Evolutionary conservation across 2,329 filamentous ascomycete genomes (phyloP).

Genomic region (Aphanoascus verrucosus): DNA sequence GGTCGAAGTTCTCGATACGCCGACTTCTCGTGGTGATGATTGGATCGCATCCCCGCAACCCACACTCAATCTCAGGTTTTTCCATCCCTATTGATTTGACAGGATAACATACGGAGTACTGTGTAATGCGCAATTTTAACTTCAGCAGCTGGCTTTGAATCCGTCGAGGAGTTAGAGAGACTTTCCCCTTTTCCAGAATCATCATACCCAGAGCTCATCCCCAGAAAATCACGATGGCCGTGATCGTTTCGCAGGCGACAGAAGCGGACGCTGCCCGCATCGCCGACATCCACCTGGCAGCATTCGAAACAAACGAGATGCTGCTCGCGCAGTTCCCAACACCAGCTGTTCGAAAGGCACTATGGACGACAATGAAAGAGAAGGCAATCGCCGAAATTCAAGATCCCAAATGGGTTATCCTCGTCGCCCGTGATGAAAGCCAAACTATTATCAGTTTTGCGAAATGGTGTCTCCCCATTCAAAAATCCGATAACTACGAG

Average conservation of each 20-base stretch:
- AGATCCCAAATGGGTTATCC: slow-evolving; percentile 15
- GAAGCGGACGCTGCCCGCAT: slow-evolving; percentile 18
- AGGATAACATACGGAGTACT: no score
- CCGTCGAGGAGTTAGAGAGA: not conserved
- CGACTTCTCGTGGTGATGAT: no score
- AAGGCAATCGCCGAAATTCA: slow-evolving; percentile 17
- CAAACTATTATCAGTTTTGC: slow-evolving; percentile 17
- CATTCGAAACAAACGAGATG: slow-evolving; percentile 19
- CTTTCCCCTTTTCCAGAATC: not conserved
- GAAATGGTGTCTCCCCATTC: slow-evolving; percentile 17
- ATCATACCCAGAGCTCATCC: not conserved
- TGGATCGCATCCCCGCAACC: no score
- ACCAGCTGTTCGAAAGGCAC: slow-evolving; percentile 14
- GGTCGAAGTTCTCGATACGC: no score
- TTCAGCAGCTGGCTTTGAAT: not conserved
- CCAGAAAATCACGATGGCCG: not conserved
- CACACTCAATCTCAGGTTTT: no score
- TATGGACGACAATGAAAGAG: slow-evolving; percentile 15
- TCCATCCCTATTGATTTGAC: no score
- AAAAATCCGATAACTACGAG: slow-evolving; percentile 9
- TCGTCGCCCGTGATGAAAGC: slow-evolving; percentile 14
- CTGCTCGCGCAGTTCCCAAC: slow-evolving; percentile 22
- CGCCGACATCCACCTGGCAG: slow-evolving; percentile 21
- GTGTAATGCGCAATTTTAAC: no score
- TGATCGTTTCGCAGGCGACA: slow-evolving; percentile 11